Evolutionary conservation across 2,329 filamentous ascomycete genomes (phyloP).

Genomic region (Periconia digitata): DNA sequence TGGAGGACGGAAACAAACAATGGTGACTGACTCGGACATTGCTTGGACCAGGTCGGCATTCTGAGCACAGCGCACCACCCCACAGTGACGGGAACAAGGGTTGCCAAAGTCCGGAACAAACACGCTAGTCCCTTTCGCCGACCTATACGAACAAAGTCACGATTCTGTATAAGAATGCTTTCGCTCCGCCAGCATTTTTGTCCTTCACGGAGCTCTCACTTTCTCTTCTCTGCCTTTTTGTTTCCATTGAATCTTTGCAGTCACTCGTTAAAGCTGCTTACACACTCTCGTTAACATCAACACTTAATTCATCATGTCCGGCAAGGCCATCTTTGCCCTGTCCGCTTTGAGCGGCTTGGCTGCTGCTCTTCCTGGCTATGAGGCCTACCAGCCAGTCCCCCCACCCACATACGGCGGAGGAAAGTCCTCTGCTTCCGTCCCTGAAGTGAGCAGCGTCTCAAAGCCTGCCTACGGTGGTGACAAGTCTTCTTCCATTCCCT

Average conservation of each 20-base stretch:
- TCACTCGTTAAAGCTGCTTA: slow-evolving; percentile 3
- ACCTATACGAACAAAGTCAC: not conserved
- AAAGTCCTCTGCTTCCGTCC: not conserved
- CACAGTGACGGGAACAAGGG: not conserved
- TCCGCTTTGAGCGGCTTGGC: slow-evolving; percentile 3
- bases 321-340: slow-evolving; percentile 2
- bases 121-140: not conserved
- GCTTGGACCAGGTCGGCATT: not conserved
- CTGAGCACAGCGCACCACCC: too few species aligned
- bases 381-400: not conserved
- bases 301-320: slow-evolving; percentile 3
- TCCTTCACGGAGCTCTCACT: not conserved
- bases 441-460: not conserved
- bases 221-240: not conserved
- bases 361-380: not conserved
- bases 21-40: slow-evolving; percentile 1
- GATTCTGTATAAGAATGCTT: not conserved
- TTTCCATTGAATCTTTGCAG: slow-evolving; percentile 1
- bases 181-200: not conserved
- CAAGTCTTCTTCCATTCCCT: not conserved
- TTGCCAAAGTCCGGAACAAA: not conserved
- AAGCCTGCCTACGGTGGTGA: not conserved
- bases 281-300: not conserved
- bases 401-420: not conserved
- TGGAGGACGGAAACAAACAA: not conserved